Evolutionary conservation across 495 filamentous ascomycete genomes (phyloP).

Genomic region (Margaritispora aquatica): DNA sequence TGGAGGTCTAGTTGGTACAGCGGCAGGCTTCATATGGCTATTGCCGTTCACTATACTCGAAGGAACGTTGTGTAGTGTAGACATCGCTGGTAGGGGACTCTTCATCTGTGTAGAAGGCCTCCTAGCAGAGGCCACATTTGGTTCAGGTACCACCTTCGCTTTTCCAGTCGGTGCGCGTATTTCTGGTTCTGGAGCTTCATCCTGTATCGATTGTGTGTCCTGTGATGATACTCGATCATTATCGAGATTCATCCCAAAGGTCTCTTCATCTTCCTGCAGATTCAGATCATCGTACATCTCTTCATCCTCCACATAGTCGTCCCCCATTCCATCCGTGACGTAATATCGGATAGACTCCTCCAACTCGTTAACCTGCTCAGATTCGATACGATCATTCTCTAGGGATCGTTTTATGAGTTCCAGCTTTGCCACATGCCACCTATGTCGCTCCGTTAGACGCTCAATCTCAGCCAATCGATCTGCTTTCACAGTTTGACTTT

Average conservation of each 20-base stretch:
- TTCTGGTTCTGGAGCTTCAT: slow-evolving; percentile 66
- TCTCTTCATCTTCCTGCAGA: slow-evolving; percentile 81
- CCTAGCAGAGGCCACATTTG: slow-evolving; percentile 49
- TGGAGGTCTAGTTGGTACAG: slow-evolving; percentile 73
- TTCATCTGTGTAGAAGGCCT: slow-evolving; percentile 89
- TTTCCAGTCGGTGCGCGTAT: slow-evolving; percentile 45
- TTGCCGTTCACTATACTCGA: slow-evolving; percentile 51
- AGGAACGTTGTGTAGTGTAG: slow-evolving; percentile 70
- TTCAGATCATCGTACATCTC: slow-evolving; percentile 89
- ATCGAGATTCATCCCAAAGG: slow-evolving; percentile 75
- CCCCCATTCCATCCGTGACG: slow-evolving; percentile 79
- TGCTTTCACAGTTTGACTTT: slow-evolving; percentile 72
- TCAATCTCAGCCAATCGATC: slow-evolving; percentile 86
- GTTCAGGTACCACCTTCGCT: slow-evolving; percentile 36
- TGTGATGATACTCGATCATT: slow-evolving; percentile 88
- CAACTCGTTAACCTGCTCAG: slow-evolving; percentile 73
- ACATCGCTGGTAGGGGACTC: slow-evolving; percentile 83
- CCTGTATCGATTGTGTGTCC: slow-evolving; percentile 88
- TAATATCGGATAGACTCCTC: slow-evolving; percentile 94
- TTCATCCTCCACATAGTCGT: slow-evolving; percentile 89
- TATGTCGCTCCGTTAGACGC: slow-evolving; percentile 80
- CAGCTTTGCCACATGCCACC: slow-evolving; percentile 90
- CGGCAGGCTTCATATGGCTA: slow-evolving; percentile 80
- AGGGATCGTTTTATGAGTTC: slow-evolving; percentile 85
- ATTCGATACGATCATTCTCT: slow-evolving; percentile 87